phyloP scores from a whole-genome alignment of 441 rosid genomes.

The Syzygium malaccense region DNA sequence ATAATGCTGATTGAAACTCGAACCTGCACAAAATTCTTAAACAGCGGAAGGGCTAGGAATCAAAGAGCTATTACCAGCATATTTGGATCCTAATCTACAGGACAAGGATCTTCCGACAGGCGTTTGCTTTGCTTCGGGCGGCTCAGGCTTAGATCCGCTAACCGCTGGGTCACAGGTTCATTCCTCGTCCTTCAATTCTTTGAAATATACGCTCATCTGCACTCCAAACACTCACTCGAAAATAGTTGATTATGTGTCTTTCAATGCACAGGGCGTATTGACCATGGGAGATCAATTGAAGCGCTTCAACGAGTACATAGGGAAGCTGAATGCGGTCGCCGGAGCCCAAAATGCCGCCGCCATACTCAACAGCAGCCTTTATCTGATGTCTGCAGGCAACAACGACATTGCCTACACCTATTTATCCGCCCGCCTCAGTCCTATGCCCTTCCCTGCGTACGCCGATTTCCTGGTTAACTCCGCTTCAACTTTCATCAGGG shows the following conservation, averaged over 20 bases:
- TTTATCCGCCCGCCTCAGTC: constrained; percentile 16
- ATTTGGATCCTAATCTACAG: constrained; percentile 18
- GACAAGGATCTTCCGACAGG: constrained; percentile 37
- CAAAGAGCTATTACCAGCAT: constrained; percentile 39
- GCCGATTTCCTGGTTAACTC: constrained; percentile 30
- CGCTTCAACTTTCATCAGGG: constrained; percentile 35
- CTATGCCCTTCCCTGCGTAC: constrained; percentile 24
- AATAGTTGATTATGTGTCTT: neutral
- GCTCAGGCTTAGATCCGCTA: constrained; percentile 37
- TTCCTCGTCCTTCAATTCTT: neutral
- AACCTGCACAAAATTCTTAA: neutral
- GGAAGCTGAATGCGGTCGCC: neutral
- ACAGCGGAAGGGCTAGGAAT: constrained; percentile 26
- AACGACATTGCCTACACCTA: constrained; percentile 51
- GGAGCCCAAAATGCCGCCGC: constrained; percentile 11
- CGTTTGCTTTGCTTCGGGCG: constrained; percentile 46
- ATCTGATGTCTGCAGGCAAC: constrained; percentile 42
- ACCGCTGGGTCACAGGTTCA: constrained; percentile 16
- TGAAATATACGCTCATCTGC: neutral
- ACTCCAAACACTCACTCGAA: neutral
- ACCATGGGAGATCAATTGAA: constrained; percentile 12
- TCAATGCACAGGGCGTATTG: neutral
- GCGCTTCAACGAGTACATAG: constrained; percentile 11
- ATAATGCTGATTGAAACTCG: neutral
- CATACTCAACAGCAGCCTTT: constrained; percentile 20